Evolutionary conservation across 306 rosid species (phyloP).

Genomic region (Quercus alba): DNA sequence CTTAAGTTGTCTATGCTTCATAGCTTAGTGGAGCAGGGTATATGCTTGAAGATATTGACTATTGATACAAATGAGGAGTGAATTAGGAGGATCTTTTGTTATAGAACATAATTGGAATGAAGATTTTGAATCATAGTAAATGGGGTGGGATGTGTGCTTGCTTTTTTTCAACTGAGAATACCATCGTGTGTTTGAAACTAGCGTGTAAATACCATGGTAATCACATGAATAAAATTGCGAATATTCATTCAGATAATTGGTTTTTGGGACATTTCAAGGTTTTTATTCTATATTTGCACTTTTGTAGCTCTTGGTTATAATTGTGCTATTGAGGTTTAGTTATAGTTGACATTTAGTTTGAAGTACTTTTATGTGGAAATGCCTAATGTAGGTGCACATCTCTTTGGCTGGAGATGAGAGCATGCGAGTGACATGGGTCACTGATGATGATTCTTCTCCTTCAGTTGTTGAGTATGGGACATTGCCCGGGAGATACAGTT

Average conservation of each 20-base stretch:
- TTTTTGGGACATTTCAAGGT: background rate
- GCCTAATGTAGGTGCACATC: constrained; percentile 69
- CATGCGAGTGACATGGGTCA: constrained; percentile 79
- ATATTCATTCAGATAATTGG: background rate
- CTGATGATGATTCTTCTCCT: constrained; percentile 58
- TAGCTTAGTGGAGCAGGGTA: background rate
- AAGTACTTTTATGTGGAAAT: constrained; percentile 14
- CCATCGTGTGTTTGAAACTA: background rate
- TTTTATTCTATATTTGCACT: background rate
- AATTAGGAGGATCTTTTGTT: background rate
- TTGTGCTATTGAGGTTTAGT: background rate
- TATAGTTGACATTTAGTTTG: constrained; percentile 4
- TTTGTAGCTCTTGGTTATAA: background rate
- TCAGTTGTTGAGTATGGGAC: constrained; percentile 82
- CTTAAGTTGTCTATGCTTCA: no score
- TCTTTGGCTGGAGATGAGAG: constrained; percentile 82
- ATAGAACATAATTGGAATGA: background rate
- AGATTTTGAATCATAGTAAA: background rate
- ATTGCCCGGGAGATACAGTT: constrained; percentile 49
- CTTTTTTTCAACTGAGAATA: background rate
- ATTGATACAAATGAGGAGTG: background rate
- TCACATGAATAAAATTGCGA: background rate
- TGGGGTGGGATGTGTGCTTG: background rate
- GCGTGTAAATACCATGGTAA: background rate
- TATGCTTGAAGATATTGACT: background rate